phyloP scores from a whole-genome alignment of 257 asterid genomes.

The Voacanga thouarsii region DNA sequence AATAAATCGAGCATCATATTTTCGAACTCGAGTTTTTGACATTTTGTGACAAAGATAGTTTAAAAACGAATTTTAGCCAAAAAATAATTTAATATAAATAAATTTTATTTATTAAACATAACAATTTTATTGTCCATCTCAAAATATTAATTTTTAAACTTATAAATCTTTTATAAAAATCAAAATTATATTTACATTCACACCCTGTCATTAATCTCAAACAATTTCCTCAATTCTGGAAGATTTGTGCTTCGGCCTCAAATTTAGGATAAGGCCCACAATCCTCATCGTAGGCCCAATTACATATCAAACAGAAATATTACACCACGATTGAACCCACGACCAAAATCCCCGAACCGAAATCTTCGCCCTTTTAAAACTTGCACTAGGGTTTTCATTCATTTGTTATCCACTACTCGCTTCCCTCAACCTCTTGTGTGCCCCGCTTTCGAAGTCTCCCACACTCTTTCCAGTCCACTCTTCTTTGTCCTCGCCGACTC shows the following conservation, averaged over 20 bases:
- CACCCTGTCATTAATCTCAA: too few species aligned
- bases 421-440: background rate
- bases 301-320: background rate
- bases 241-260: background rate
- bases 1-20: too few species aligned
- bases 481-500: conserved; percentile 1
- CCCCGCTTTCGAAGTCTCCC: background rate
- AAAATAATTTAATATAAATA: too few species aligned
- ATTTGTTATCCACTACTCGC: background rate
- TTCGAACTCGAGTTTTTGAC: too few species aligned
- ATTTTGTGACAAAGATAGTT: too few species aligned
- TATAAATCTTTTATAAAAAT: too few species aligned
- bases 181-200: too few species aligned
- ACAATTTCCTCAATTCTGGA: background rate
- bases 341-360: background rate
- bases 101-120: too few species aligned
- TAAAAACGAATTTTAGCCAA: too few species aligned
- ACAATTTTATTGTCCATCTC: too few species aligned
- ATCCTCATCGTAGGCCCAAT: background rate
- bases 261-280: background rate
- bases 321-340: background rate
- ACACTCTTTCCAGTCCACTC: background rate
- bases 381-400: conserved; percentile 7
- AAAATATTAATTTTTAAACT: too few species aligned
- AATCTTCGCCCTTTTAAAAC: background rate